These are phyloP conservation scores for Nitzschia sp. DNA, from an alignment of 108 stramenopile species.

Conservation along the genomic window DNA sequence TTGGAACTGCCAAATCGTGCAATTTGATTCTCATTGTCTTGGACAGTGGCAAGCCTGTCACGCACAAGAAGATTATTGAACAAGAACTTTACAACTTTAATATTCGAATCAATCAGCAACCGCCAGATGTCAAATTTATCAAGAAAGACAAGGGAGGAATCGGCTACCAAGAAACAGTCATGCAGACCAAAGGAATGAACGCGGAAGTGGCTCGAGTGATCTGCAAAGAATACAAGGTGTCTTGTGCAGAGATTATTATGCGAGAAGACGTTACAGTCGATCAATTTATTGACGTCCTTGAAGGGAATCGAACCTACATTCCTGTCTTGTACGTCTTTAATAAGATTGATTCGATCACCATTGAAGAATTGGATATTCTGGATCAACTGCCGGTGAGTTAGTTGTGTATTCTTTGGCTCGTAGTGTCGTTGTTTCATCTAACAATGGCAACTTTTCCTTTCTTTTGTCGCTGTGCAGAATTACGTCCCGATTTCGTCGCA, in stretches of 20 bases:
- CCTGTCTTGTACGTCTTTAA: conserved; percentile 92
- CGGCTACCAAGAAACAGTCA: conserved; percentile 89
- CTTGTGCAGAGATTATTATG: conserved; percentile 89
- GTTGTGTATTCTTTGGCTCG: no score
- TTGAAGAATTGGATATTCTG: conserved; percentile 98
- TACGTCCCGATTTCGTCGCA: conserved; percentile 93
- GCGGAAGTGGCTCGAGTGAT: conserved; percentile 85
- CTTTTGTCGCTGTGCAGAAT: conserved; percentile 46
- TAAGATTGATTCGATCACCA: conserved; percentile 91
- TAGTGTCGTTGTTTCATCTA: background rate
- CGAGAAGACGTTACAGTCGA: conserved; percentile 94
- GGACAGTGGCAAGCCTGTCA: conserved; percentile 93
- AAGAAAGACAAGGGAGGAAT: conserved; percentile 96
- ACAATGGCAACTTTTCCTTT: no score
- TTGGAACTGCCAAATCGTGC: conserved; percentile 95
- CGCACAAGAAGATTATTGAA: conserved; percentile 98
- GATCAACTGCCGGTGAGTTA: conserved; percentile 85
- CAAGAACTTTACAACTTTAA: conserved; percentile 95
- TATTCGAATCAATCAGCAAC: conserved; percentile 96
- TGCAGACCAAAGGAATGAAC: conserved; percentile 84
- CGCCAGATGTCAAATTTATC: conserved; percentile 90
- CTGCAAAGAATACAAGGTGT: conserved; percentile 93
- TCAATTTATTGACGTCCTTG: conserved; percentile 95
- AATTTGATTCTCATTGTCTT: conserved; percentile 96
- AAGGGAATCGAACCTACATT: conserved; percentile 88